Evolutionary conservation across 345 rosid genomes (phyloP).

Genomic region (Gossypium ekmanianum): DNA sequence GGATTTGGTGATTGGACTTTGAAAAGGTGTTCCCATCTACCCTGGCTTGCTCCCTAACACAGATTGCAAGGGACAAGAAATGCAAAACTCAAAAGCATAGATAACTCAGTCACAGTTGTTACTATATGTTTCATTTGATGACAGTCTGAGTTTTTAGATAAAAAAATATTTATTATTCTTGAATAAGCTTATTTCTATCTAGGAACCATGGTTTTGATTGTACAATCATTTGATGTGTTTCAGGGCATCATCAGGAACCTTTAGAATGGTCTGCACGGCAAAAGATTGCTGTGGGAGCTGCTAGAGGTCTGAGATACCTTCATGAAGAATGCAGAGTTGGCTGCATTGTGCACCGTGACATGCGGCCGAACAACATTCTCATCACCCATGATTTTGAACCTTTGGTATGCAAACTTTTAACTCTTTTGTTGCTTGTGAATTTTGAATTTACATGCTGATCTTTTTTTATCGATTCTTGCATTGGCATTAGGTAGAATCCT

Average conservation of each 20-base stretch:
- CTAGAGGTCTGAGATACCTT: conserved; percentile 95
- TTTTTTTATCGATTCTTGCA: background rate
- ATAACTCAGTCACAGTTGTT: background rate
- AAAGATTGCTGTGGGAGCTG: conserved; percentile 96
- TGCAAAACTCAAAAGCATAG: background rate
- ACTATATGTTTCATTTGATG: background rate
- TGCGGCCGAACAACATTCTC: conserved; percentile 98
- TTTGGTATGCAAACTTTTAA: conserved; percentile 45
- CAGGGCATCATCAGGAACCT: conserved; percentile 62
- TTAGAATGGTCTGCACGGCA: conserved; percentile 93
- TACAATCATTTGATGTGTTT: conserved; percentile 14
- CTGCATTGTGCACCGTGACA: conserved; percentile 97
- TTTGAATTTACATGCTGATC: background rate
- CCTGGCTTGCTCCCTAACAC: no score
- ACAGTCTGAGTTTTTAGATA: background rate
- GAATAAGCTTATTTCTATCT: background rate
- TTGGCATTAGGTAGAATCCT: no score
- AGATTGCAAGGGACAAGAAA: background rate
- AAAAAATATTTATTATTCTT: background rate
- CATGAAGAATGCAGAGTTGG: conserved; percentile 99
- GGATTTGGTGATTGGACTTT: background rate
- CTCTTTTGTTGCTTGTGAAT: background rate
- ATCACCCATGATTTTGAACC: conserved; percentile 98
- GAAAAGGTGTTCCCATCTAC: background rate
- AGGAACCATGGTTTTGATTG: conserved; percentile 7